Evolutionary conservation across 2,329 filamentous ascomycete species (phyloP).

Genomic region (Aspergillus arachidicola): DNA sequence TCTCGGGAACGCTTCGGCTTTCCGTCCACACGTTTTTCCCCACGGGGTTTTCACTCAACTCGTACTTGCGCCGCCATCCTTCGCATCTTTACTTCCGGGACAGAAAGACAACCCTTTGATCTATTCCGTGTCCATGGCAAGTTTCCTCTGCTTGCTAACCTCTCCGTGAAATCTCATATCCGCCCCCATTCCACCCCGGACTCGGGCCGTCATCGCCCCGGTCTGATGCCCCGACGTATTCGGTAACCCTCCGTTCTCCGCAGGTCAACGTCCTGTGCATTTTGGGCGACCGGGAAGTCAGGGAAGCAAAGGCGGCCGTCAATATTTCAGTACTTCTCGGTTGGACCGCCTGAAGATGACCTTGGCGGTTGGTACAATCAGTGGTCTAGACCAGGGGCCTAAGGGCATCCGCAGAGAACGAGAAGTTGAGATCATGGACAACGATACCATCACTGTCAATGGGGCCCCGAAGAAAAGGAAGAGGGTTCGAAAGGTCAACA

Average conservation of each 20-base stretch:
- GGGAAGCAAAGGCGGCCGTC: not conserved
- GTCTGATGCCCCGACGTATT: not conserved
- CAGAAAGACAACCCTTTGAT: not conserved
- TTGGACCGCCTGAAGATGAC: constrained; percentile 19
- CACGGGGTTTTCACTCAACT: constrained; percentile 3
- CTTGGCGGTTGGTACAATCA: constrained; percentile 24
- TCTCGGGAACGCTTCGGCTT: constrained; percentile 6
- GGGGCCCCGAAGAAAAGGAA: constrained; percentile 22
- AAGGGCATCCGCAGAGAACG: constrained; percentile 11
- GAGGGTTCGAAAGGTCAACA: constrained; percentile 47
- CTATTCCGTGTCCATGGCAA: not conserved
- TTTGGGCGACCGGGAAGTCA: not conserved
- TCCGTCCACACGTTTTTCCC: constrained; percentile 5
- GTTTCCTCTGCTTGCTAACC: not conserved
- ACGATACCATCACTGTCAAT: constrained; percentile 16
- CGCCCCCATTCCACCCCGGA: not conserved
- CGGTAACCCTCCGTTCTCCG: constrained; percentile 2
- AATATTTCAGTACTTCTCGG: not conserved
- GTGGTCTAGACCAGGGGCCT: constrained; percentile 17
- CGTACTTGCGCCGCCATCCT: not conserved
- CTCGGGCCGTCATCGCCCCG: not conserved
- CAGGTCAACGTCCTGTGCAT: not conserved
- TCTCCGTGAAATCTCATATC: not conserved
- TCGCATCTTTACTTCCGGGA: not conserved
- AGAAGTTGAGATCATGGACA: constrained; percentile 18